Evolutionary conservation across 768 basidiomycete species (phyloP).

Genomic region (Hygrophorus pudorinus): DNA sequence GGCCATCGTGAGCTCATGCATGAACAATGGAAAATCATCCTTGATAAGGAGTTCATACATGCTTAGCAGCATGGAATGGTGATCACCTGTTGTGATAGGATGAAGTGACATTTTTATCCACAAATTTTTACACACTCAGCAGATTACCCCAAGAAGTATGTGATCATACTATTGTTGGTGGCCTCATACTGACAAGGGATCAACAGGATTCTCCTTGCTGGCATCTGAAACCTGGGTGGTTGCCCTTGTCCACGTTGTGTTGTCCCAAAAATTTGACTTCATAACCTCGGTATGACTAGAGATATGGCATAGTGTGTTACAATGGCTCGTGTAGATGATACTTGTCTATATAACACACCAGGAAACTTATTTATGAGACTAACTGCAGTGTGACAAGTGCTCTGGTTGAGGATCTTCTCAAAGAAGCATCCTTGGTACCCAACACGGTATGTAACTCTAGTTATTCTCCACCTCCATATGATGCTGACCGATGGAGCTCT

Average conservation of each 20-base stretch:
- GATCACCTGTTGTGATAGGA: slow-evolving; percentile 19
- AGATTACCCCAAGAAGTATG: slow-evolving; percentile 34
- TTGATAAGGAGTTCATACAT: slow-evolving; percentile 24
- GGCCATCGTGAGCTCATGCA: slow-evolving; percentile 6
- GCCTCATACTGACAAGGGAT: background rate
- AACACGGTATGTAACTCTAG: slow-evolving; percentile 13
- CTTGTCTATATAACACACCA: slow-evolving; percentile 8
- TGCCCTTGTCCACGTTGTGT: slow-evolving; percentile 30
- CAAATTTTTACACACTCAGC: slow-evolving; percentile 26
- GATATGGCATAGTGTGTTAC: slow-evolving; percentile 12
- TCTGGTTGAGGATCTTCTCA: slow-evolving; percentile 17
- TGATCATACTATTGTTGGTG: background rate
- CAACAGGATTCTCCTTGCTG: slow-evolving; percentile 20
- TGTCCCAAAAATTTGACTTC: slow-evolving; percentile 18
- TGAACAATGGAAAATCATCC: slow-evolving; percentile 1
- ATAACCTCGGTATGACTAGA: slow-evolving; percentile 17
- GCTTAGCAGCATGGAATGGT: slow-evolving; percentile 25
- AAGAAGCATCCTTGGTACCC: slow-evolving; percentile 20
- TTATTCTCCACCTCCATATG: too few relatives aligned
- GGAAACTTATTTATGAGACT: slow-evolving; percentile 18
- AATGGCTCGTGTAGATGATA: slow-evolving; percentile 10
- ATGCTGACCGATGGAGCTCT: background rate
- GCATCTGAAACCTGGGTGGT: slow-evolving; percentile 25
- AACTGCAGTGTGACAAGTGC: slow-evolving; percentile 16
- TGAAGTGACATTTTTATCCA: slow-evolving; percentile 21